Conservation (phyloP, 805 yeast genomes). For the Debaryomyces tyrocola region DNA sequence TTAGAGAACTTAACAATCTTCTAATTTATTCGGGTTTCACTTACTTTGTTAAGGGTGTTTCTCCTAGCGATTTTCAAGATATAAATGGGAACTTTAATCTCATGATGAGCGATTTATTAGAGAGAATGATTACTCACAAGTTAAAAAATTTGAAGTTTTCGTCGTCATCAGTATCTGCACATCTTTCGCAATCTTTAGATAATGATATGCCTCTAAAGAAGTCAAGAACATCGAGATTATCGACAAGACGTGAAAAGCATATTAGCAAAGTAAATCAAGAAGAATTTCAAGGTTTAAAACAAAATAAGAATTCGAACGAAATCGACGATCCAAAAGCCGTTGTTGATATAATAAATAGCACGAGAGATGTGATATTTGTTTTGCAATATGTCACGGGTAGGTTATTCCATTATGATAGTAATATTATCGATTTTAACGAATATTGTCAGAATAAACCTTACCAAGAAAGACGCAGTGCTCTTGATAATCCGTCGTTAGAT, state of each 20-base stretch:
- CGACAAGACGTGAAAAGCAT: conserved; percentile 29
- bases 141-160: conserved; percentile 19
- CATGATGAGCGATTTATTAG: conserved; percentile 27
- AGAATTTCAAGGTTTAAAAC: conserved; percentile 4
- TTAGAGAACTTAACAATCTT: conserved; percentile 26
- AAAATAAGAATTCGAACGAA: conserved; percentile 13
- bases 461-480: conserved; percentile 21
- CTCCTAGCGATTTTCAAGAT: conserved; percentile 46
- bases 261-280: conserved; percentile 7
- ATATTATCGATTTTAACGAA: conserved; percentile 26
- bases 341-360: conserved; percentile 34
- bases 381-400: conserved; percentile 41
- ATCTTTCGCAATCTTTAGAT: conserved; percentile 11
- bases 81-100: conserved; percentile 45
- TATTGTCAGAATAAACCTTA: conserved; percentile 29
- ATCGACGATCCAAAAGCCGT: conserved; percentile 34
- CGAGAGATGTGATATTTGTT: conserved; percentile 33
- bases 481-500: conserved; percentile 22
- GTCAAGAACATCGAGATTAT: conserved; percentile 30
- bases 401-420: conserved; percentile 42
- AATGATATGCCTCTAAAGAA: conserved; percentile 16
- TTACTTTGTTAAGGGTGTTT: conserved; percentile 55
- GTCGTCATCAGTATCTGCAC: conserved; percentile 10
- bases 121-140: conserved; percentile 20
- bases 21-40: conserved; percentile 34